Evolutionary conservation across 441 rosid genomes (phyloP).

Genomic region (Pelargonium exstipulatum): DNA sequence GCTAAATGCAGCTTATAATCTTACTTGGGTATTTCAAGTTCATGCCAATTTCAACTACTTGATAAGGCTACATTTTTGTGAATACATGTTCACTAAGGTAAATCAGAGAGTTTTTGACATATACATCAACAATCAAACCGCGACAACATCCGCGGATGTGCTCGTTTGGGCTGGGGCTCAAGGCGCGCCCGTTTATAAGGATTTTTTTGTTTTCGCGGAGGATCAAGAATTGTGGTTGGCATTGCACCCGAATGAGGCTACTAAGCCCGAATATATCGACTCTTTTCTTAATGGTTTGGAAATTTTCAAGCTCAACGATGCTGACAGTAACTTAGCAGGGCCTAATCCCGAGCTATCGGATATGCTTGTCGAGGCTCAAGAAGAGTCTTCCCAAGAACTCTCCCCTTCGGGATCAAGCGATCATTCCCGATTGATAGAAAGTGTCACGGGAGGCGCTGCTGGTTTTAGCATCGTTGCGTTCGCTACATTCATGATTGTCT

Average conservation of each 20-base stretch:
- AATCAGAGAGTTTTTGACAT: conserved; percentile 69
- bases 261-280: conserved; percentile 56
- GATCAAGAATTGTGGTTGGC: conserved; percentile 52
- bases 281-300: conserved; percentile 83
- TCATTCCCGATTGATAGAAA: too few relatives aligned
- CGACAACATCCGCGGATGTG: conserved; percentile 58
- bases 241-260: conserved; percentile 66
- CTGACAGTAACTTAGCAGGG: too few relatives aligned
- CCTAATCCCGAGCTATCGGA: too few relatives aligned
- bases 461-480: too few relatives aligned
- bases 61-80: conserved; percentile 83
- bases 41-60: conserved; percentile 64
- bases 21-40: conserved; percentile 76
- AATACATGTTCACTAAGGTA: conserved; percentile 50
- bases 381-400: conserved; percentile 43
- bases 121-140: conserved; percentile 65
- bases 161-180: conserved; percentile 43
- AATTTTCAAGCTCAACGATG: conserved; percentile 48
- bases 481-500: too few relatives aligned
- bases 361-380: conserved; percentile 36
- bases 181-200: conserved; percentile 55
- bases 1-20: too few relatives aligned
- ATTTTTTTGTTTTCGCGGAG: conserved; percentile 58
- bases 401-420: neutral
- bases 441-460: too few relatives aligned